A percentile compares a stretch with the other conserved stretches of the same genome.
phyloP scores from a whole-genome alignment of 768 basidiomycete species.

The Butyriboletus loyo region DNA sequence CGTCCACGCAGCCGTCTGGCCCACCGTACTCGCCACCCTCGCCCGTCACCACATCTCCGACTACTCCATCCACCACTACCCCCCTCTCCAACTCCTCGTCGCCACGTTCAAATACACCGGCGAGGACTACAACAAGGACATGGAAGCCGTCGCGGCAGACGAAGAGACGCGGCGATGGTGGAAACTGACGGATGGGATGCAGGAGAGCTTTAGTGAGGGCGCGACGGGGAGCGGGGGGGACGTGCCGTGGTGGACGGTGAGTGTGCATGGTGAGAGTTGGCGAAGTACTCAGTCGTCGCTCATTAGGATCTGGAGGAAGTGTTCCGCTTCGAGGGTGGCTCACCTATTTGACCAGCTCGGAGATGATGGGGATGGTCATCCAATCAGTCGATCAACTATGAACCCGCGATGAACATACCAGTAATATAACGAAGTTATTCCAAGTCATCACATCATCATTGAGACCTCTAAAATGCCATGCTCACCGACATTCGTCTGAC shows the following conservation, averaged over 20 bases:
- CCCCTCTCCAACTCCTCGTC: conserved; percentile 61
- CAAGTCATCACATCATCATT: too few species aligned
- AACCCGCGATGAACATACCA: background rate
- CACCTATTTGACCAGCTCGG: conserved; percentile 3
- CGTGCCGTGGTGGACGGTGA: conserved; percentile 69
- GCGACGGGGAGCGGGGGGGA: conserved; percentile 67
- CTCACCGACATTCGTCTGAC: background rate
- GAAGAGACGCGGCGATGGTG: conserved; percentile 76
- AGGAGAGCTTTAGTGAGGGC: conserved; percentile 68
- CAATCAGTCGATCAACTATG: background rate
- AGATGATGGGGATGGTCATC: too few species aligned
- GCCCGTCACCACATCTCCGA: conserved; percentile 62
- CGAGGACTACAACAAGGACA: conserved; percentile 59
- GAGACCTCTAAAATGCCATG: background rate
- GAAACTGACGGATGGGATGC: conserved; percentile 73
- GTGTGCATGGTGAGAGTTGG: conserved; percentile 1
- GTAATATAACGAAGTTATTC: background rate
- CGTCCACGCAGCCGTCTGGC: conserved; percentile 67
- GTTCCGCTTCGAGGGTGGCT: conserved; percentile 59
- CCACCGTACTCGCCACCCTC: conserved; percentile 61
- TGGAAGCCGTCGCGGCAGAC: conserved; percentile 61
- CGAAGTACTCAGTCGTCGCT: background rate
- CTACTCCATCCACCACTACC: conserved; percentile 74
- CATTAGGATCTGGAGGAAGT: conserved; percentile 59
- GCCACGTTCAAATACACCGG: conserved; percentile 80